A percentile compares a stretch with the other conserved stretches of the same genome.
Evolutionary conservation across 2,329 filamentous ascomycete species (phyloP).

Genomic region (Venturia oleaginea): DNA sequence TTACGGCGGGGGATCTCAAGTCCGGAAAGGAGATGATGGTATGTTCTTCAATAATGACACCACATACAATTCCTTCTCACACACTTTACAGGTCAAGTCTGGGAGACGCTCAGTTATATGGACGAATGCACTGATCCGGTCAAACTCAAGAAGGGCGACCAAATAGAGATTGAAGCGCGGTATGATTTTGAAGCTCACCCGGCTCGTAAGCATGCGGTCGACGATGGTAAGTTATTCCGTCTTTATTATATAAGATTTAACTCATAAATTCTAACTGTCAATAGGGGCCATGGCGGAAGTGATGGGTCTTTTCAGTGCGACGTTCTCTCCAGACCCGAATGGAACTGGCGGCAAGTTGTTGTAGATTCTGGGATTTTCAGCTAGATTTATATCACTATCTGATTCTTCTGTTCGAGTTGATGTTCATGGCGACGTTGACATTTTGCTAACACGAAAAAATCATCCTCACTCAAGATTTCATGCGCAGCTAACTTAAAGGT

Average conservation of each 20-base stretch:
- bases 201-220: not conserved
- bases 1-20: constrained; percentile 7
- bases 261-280: not conserved
- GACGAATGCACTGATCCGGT: constrained; percentile 9
- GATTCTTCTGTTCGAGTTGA: too few species aligned
- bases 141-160: constrained; percentile 6
- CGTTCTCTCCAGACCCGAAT: not conserved
- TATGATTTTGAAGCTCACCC: constrained; percentile 8
- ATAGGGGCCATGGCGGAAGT: not conserved
- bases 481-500: too few species aligned
- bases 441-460: too few species aligned
- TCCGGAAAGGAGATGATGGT: not conserved
- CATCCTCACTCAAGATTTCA: too few species aligned
- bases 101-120: not conserved
- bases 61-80: not conserved
- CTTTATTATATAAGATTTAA: not conserved
- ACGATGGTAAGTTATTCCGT: not conserved
- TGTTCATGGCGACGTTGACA: too few species aligned
- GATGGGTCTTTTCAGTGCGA: not conserved
- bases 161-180: not conserved
- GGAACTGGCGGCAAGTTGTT: not conserved
- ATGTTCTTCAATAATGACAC: not conserved
- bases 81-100: not conserved
- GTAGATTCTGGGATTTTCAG: not conserved
- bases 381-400: too few species aligned